These are phyloP conservation scores for Lactarius psammicola DNA, from an alignment of 768 basidiomycete genomes.

Conservation along the genomic window DNA sequence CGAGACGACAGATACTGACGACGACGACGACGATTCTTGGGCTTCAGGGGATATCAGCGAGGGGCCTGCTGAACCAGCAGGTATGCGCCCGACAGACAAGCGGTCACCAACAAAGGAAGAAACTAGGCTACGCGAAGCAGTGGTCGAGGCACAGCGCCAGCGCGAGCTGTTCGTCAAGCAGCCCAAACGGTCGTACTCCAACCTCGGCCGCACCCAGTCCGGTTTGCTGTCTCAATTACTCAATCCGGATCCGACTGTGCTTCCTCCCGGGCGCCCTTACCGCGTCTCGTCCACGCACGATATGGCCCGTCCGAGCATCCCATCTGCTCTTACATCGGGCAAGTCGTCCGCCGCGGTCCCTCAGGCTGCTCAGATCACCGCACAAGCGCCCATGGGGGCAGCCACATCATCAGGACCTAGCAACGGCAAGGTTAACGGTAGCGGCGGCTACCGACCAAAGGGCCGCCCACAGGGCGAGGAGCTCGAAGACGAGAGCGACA, in stretches of 20 bases:
- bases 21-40: conserved; percentile 58
- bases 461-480: conserved; percentile 64
- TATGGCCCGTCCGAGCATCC: conserved; percentile 42
- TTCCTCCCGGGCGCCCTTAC: conserved; percentile 61
- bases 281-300: conserved; percentile 49
- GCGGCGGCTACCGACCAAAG: conserved; percentile 54
- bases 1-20: conserved; percentile 51
- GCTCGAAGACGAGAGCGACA: conserved; percentile 60
- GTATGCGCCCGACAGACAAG: conserved; percentile 24
- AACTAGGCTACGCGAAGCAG: conserved; percentile 48
- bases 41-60: conserved; percentile 53
- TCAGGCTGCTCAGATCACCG: conserved; percentile 50
- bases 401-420: not conserved
- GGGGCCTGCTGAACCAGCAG: conserved; percentile 30
- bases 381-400: conserved; percentile 32
- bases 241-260: conserved; percentile 64
- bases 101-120: conserved; percentile 30
- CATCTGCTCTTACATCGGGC: conserved; percentile 41
- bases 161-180: conserved; percentile 73
- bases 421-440: not conserved
- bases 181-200: conserved; percentile 62
- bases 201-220: conserved; percentile 50
- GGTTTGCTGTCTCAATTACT: conserved; percentile 68
- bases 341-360: conserved; percentile 63
- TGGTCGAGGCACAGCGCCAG: conserved; percentile 59